A percentile compares a stretch with the other conserved stretches of the same genome.
Conservation (phyloP, 768 basidiomycete species). For the Agrocybe praecox region DNA sequence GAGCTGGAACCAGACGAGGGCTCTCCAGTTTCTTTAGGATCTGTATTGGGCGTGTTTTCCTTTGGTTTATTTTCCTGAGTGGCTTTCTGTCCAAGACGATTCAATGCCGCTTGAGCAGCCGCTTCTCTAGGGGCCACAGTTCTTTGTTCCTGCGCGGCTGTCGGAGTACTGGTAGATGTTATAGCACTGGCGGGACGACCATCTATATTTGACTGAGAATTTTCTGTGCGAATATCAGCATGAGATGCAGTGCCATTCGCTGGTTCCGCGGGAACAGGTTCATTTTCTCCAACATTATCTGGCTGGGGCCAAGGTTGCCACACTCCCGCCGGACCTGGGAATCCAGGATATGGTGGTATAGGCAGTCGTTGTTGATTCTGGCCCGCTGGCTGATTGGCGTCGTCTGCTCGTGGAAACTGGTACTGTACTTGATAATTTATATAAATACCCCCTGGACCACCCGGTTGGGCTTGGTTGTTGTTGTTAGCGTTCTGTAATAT, state of each 20-base stretch:
- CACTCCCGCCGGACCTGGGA: constrained; percentile 62
- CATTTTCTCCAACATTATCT: constrained; percentile 9
- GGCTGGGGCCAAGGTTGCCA: constrained; percentile 67
- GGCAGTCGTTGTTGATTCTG: constrained; percentile 35
- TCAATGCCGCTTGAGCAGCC: constrained; percentile 70
- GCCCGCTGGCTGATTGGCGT: constrained; percentile 5
- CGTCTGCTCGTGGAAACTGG: constrained; percentile 39
- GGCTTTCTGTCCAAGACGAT: constrained; percentile 32
- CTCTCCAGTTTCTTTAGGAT: background rate
- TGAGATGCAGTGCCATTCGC: background rate
- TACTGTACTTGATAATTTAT: constrained; percentile 71
- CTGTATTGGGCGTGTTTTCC: background rate
- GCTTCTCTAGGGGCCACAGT: constrained; percentile 38
- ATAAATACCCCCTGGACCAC: constrained; percentile 47
- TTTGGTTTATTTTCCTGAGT: background rate
- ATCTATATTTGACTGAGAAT: background rate
- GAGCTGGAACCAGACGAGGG: no score
- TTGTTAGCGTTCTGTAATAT: constrained; percentile 12
- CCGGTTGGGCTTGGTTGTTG: constrained; percentile 32
- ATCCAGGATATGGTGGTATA: constrained; percentile 61
- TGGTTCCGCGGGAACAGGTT: background rate
- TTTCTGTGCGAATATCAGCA: background rate
- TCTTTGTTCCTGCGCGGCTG: constrained; percentile 4
- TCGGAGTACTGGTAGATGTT: constrained; percentile 4
- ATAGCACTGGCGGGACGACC: constrained; percentile 3